Evolutionary conservation across 495 filamentous ascomycete genomes (phyloP).

Genomic region (Pseudomonodictys pantanalensis): DNA sequence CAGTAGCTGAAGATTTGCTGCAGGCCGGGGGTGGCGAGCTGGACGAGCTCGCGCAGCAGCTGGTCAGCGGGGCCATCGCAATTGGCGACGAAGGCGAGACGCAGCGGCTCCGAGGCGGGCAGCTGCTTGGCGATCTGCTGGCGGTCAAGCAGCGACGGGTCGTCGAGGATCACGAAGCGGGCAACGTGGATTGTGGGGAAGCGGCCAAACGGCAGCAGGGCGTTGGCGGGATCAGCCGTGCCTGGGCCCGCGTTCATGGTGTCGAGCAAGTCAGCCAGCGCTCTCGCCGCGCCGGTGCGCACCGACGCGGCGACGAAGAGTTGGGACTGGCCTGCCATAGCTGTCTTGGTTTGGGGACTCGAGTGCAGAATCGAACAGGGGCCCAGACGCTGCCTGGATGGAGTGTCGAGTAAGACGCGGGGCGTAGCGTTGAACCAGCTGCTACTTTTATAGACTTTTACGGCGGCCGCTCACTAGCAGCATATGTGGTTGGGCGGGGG

Average conservation of each 20-base stretch:
- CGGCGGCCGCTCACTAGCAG: not conserved
- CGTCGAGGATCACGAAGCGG: constrained; percentile 14
- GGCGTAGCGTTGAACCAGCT: constrained; percentile 5
- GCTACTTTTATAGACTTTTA: constrained; percentile 7
- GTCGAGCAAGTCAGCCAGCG: constrained; percentile 7
- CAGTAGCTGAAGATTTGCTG: constrained; percentile 14
- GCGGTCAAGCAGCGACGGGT: constrained; percentile 15
- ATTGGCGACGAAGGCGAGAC: constrained; percentile 13
- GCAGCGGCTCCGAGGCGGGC: constrained; percentile 15
- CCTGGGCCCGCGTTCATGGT: constrained; percentile 11
- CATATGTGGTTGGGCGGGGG: not conserved
- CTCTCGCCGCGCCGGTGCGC: not conserved
- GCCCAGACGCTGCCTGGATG: no score
- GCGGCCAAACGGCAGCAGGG: constrained; percentile 15
- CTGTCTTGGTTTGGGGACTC: not conserved
- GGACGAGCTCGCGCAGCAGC: constrained; percentile 15
- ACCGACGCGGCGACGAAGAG: constrained; percentile 11
- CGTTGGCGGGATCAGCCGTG: constrained; percentile 9
- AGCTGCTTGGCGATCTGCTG: constrained; percentile 12
- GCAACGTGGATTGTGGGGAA: constrained; percentile 9
- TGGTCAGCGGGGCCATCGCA: constrained; percentile 9
- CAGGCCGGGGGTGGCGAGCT: constrained; percentile 16
- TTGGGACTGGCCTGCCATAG: constrained; percentile 12
- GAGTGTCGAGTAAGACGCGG: not conserved
- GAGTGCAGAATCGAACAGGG: no score